Conservation (phyloP, 2,329 filamentous ascomycete species). For the Cercospora nicotianae region DNA sequence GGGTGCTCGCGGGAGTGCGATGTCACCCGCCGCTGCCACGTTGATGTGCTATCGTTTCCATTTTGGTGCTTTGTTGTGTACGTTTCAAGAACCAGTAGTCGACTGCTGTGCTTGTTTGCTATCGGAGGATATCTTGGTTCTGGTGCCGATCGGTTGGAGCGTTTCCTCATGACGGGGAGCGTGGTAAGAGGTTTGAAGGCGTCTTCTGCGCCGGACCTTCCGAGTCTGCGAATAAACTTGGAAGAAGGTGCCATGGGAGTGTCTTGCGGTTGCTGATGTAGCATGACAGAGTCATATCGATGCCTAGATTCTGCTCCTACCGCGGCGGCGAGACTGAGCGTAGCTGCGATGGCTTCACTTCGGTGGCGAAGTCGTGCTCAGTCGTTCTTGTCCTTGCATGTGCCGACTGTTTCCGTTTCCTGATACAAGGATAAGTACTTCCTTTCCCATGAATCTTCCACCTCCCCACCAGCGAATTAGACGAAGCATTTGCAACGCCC, state of each 20-base stretch:
- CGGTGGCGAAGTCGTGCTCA: neutral
- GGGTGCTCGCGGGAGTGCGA: neutral
- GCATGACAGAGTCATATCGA: neutral
- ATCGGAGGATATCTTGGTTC: neutral
- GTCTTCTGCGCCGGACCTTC: neutral
- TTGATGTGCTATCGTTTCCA: neutral
- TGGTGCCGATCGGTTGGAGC: neutral
- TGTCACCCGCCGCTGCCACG: neutral
- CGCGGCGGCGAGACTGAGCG: neutral
- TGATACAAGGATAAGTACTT: neutral
- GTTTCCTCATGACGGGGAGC: too few relatives aligned
- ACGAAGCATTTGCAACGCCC: neutral
- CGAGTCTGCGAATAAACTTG: neutral
- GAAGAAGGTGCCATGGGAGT: neutral
- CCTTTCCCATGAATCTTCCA: neutral
- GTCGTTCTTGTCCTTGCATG: neutral
- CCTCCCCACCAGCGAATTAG: neutral
- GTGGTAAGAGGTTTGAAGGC: neutral
- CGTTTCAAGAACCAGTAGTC: neutral
- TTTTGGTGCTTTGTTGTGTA: neutral
- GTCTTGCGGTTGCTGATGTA: neutral
- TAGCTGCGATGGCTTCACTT: neutral
- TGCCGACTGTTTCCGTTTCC: too few relatives aligned
- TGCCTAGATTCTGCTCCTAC: neutral
- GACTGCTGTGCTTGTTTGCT: neutral